Base-by-base conservation (phyloP, 768 basidiomycete species). In the Mycena kentingensis region DNA sequence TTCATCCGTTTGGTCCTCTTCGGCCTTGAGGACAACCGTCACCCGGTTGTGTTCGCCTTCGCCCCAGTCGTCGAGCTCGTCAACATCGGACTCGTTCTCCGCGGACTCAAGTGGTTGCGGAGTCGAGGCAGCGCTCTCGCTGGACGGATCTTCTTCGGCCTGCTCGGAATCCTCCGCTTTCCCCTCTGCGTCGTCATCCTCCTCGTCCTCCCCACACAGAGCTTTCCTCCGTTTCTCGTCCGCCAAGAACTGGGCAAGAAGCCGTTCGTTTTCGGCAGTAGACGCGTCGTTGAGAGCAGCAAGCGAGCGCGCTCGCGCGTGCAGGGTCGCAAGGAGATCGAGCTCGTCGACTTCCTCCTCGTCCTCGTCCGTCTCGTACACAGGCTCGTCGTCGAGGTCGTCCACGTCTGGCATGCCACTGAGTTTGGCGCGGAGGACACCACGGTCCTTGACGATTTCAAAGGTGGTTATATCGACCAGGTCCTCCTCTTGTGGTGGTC, bases 401-500 rank as follows among this genome's bases (percentile, higher is more conserved):
- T 70, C 67, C 25, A 64, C 71, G 12, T 63, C 87, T 87, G 60
- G 88, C 77, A 11, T 74, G 65, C 57, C 74, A 76, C 43, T 67
- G 67, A 21, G 68, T 62, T 15, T 74, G 15, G 62, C 60, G 39
- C 81, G 78, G 35, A 88, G 70, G 3, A 88, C 77, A 2, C 90
- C 90, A 52, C 87, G 80, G 65, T 92, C 87, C 60, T 80, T 82
- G 52, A 88, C 72, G 35, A 92, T 74, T 54, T 78, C 66, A 11
- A 76, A 79, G 11, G 81, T 83, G 49, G 73, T 70, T 3, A 93
- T 70, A 62, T 91, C 85, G 27, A 92, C 74, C 39, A 91, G 84
- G 65, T 93, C 90, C 66, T 92, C 90, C 62, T 91, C 84, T 58
- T 88, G 87, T 32, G 89, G 70, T 37, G 77, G 76, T 45, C 80